Evolutionary conservation across 106 monocot genomes (phyloP), one percentile per base, ranked within the genome.

Genomic region (Acorus gramineus): DNA sequence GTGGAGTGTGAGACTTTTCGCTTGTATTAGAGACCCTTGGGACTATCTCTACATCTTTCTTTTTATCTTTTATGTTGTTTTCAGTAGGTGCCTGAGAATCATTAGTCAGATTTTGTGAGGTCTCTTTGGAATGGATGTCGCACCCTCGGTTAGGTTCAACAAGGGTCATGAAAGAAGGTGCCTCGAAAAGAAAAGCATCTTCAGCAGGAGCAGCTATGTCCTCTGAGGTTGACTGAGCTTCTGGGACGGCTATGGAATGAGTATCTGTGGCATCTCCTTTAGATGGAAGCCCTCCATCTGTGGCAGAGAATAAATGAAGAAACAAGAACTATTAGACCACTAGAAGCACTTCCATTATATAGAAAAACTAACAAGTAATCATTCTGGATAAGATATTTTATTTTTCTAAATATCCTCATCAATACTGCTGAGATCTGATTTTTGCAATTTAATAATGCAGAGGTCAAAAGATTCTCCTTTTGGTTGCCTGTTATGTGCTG

Each of bases 1-100:
- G 64, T 1, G 74, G 71, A 57, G 57, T 67, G 12, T 63, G 67
- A 28, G 53, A 44, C 54, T 82, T 82, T 11, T 47, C 14, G 11
- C 59, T 60, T 48, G 61, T 52, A 11, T 12, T 54, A 3, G 49
- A 61, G 7, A 64, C 10, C 2, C 47, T 70, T 7, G 14, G 11
- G 4, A 57, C 59, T 2, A 66, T 74, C 28, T 67, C 67, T n/a
- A 55, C 67, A 12, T 68, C 61, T 14, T 77, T 62, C 52, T 53
- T 72, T 53, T 9, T 60, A 47, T 14, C 63, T 63, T 56, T 3
- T 6, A 43, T 44, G 57, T 67, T 59, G 47, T 52, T 3, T 28
- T 6, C 3, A 59, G 42, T 4, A 4, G 14, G 11, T 1, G 9
- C 43, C 4, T 14, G 28, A 5, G 11, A 59, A 59, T 28, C 7